Base-by-base conservation (phyloP, 2,329 filamentous ascomycete species). In the Cryphonectria naterciae region DNA sequence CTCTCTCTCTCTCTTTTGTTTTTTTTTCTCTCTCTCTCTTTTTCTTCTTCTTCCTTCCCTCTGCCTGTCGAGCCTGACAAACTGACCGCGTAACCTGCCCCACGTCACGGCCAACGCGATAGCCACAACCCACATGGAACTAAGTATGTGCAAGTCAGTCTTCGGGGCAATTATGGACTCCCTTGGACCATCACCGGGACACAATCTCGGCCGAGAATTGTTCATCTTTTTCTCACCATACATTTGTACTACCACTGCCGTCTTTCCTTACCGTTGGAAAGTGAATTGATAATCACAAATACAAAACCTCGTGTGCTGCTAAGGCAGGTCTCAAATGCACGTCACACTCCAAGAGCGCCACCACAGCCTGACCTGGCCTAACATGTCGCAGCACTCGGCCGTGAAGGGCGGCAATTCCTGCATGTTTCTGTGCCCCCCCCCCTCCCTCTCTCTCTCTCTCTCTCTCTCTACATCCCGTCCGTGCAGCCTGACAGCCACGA, bases 101-200 rank as follows among this genome's bases (percentile, higher is more conserved):
- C 54, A 58, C 54, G 54, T 58, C 54, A 32, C 54, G 54, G 54
- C 54, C 15, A 32, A 35, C 25, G 54, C 54, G 54, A 58, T 58
- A 32, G 54, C 15, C 54, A 58, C 13, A 49, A n/a, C 22, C 46
- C 46, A 49, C 46, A 49, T 49, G 46, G 22, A 49, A 49, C 46
- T 49, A 49, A 39, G n/a, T n/a, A 25, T 28, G 54, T 32, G 54
- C 17, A 32, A 58, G 54, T 19, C 25, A 58, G 54, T 19, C 25
- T 8, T 35, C 28, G 25, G 54, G 54, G 25, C 25, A 58, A 56
- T 17, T 17, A 32, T 58, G 28, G 54, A 15, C 54, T 32, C 28
- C 54, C 28, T 17, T 17, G 52, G 52, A 17, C 28, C 46, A 49
- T 8, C 43, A 4, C 19, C 19, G 19, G 22, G 46, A 7, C 5